These are phyloP conservation scores for Pseudozyma thailandica DNA, from an alignment of 1,284 basidiomycete species.

Conservation along the genomic window DNA sequence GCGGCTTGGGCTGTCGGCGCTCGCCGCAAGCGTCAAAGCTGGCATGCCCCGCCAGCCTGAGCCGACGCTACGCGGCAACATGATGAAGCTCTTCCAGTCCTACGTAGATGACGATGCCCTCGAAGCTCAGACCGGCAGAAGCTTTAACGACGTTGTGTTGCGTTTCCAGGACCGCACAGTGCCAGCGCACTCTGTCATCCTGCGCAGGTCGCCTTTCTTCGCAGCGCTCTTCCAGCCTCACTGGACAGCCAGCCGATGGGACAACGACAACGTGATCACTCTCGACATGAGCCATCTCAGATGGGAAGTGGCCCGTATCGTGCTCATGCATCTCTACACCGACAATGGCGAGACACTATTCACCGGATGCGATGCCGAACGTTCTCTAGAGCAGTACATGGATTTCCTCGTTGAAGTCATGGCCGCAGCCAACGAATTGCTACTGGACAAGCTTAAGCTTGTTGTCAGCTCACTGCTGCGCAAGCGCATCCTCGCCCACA, in stretches of 20 bases:
- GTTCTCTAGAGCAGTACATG: constrained; percentile 79
- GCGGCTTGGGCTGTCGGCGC: constrained; percentile 71
- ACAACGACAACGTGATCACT: constrained; percentile 72
- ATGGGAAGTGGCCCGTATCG: constrained; percentile 81
- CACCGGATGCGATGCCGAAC: constrained; percentile 68
- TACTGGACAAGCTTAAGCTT: constrained; percentile 84
- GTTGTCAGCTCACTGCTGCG: constrained; percentile 76
- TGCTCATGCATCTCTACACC: constrained; percentile 82
- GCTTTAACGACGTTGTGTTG: constrained; percentile 78
- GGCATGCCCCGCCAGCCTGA: constrained; percentile 68
- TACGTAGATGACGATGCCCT: constrained; percentile 24
- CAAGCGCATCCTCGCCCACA: constrained; percentile 77
- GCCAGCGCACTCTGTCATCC: constrained; percentile 77
- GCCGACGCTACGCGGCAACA: constrained; percentile 72
- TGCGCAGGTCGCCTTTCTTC: constrained; percentile 88
- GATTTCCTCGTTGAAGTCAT: constrained; percentile 90
- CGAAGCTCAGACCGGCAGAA: constrained; percentile 13
- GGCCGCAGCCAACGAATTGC: constrained; percentile 85
- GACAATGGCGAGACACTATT: constrained; percentile 79
- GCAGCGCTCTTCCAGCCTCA: constrained; percentile 83
- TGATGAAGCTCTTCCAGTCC: constrained; percentile 71
- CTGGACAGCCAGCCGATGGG: constrained; percentile 79
- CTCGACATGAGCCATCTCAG: constrained; percentile 80
- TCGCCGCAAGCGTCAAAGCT: constrained; percentile 68
- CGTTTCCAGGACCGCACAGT: constrained; percentile 78